Base-by-base conservation (phyloP, 768 basidiomycete genomes). In the Pisolithus sp. region DNA sequence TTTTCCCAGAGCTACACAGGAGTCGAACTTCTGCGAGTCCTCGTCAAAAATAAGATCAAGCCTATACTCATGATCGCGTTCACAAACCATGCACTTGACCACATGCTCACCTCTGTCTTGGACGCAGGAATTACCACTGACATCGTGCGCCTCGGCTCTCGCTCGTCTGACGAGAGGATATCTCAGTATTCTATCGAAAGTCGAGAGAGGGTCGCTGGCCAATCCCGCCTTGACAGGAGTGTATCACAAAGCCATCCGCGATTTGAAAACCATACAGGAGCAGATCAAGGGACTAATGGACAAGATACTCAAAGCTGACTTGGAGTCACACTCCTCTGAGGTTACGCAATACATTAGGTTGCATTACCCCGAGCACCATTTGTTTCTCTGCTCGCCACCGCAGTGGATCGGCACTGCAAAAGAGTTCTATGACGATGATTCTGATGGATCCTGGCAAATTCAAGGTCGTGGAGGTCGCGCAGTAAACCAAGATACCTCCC, bases 1-100 rank as follows among this genome's bases (percentile, higher is more conserved):
- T 50, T 20, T 9, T 53, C 23, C 39, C 54, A 85, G 82, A 82
- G 78, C 23, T 87, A 74, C 57, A 85, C 83, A 3, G 85, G 82
- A 1, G 76, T 82, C 5, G 84, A 90, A 61, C 71, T 90, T 15
- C 61, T 90, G 8, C 79, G 84, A 0, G 78, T 87, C 5, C 68
- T 90, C n/a, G 62, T 85, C 5, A 63, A 69, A 1, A 81, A 78
- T 58, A 54, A 72, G 10, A 64, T 82, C 47, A 66, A 71, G 2
- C 85, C 79, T 0, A 81, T 86, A 47, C 68, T 75, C 3, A 67
- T 82, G 58, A 75, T 82, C 24, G 77, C 86, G 0, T 88, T 82
- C 66, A 90, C 88, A 0, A 89, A 90, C 56, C 89, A 89, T 41
- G 88, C 88, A 0, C 72, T 90, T 3, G 87, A 90, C 52, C 85